phyloP scores from a whole-genome alignment of 202 grass and related monocot genomes.

The Elaeis oleifera region DNA sequence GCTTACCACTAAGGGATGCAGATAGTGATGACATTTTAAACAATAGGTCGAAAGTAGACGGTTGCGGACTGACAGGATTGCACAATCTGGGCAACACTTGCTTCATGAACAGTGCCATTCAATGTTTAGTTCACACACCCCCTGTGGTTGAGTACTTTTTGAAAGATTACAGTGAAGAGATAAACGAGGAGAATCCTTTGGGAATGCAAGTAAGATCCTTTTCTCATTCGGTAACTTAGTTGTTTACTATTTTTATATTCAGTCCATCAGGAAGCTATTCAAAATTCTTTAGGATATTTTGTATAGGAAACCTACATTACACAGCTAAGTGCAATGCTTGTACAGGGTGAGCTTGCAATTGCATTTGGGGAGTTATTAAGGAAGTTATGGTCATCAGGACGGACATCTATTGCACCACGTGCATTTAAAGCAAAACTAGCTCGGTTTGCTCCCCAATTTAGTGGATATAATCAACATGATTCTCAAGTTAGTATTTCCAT shows the following conservation, averaged over 20 bases:
- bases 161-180: constrained; percentile 72
- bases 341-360: constrained; percentile 85
- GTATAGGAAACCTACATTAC: neutral
- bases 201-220: constrained; percentile 66
- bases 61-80: constrained; percentile 72
- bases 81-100: constrained; percentile 98
- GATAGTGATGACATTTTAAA: constrained; percentile 44
- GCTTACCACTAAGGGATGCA: constrained; percentile 36
- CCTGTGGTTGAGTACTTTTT: constrained; percentile 84
- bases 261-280: neutral
- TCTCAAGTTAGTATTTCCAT: constrained; percentile 64
- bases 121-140: constrained; percentile 89
- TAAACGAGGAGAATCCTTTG: constrained; percentile 96
- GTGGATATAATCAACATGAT: constrained; percentile 99
- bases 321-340: neutral
- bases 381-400: constrained; percentile 80
- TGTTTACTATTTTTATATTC: neutral
- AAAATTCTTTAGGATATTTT: neutral
- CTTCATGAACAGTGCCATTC: constrained; percentile 97
- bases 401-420: constrained; percentile 71
- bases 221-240: neutral
- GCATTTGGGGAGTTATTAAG: constrained; percentile 86
- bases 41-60: constrained; percentile 54
- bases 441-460: constrained; percentile 93
- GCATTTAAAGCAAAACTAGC: constrained; percentile 85